Percentiles rank a stretch among this genome's conserved stretches.
phyloP scores from a whole-genome alignment of 176 grass and related monocot genomes.

The Avena sativa region DNA sequence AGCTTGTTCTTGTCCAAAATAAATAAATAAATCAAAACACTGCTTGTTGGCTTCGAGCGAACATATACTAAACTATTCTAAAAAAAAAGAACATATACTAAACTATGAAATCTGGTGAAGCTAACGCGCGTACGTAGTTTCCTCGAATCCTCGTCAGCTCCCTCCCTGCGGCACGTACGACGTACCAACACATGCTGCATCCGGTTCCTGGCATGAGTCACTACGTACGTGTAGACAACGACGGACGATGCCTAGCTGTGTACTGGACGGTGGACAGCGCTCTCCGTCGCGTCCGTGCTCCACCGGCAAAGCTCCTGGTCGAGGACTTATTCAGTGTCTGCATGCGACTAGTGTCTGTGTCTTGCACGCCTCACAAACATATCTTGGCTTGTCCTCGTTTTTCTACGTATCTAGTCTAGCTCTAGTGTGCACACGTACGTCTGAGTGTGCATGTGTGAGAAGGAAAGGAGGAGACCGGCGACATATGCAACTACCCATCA shows the following conservation, averaged over 20 bases:
- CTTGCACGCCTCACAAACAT: neutral
- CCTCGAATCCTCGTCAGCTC: neutral
- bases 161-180: neutral
- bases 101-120: neutral
- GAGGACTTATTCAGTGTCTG: neutral
- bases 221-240: constrained; percentile 12
- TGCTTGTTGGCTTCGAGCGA: neutral
- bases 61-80: neutral
- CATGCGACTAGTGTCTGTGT: neutral
- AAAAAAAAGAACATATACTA: neutral
- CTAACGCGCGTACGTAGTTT: neutral
- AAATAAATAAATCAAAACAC: too few relatives aligned
- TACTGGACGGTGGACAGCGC: neutral
- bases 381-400: neutral
- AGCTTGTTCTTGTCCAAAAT: too few relatives aligned
- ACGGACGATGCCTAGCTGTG: neutral
- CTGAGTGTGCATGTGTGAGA: neutral
- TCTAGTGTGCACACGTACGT: too few relatives aligned
- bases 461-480: neutral
- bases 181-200: neutral
- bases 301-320: neutral
- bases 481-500: neutral
- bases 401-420: neutral
- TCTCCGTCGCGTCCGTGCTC: neutral
- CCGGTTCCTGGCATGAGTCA: constrained; percentile 12